Evolutionary conservation across 371 early-diverging fungal genomes (phyloP).

Genomic region (Paraphysoderma sedebokerense): DNA sequence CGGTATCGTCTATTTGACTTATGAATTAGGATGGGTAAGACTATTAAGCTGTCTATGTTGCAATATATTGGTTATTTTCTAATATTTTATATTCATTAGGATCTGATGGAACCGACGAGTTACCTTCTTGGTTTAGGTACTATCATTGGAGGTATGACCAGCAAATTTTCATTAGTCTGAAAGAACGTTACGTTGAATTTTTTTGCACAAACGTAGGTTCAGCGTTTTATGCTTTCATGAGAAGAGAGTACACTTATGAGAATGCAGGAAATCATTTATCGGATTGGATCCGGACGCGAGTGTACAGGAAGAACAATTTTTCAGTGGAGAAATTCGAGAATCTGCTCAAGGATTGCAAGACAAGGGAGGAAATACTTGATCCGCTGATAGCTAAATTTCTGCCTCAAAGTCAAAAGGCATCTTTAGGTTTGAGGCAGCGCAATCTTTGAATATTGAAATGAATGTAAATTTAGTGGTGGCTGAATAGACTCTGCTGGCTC

Average conservation of each 20-base stretch:
- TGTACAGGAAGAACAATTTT: too few species aligned
- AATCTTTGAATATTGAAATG: too few species aligned
- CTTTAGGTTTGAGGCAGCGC: too few species aligned
- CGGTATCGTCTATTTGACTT: background rate
- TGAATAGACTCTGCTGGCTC: too few species aligned
- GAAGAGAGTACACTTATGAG: background rate
- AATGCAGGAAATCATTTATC: too few species aligned
- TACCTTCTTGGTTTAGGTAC: background rate
- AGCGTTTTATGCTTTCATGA: background rate
- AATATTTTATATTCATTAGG: background rate
- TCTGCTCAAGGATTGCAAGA: too few species aligned
- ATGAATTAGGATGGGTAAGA: background rate
- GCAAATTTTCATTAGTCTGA: background rate
- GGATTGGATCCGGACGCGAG: too few species aligned
- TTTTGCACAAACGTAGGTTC: background rate
- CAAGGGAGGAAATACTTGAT: too few species aligned
- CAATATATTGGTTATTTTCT: background rate
- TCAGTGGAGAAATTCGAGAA: too few species aligned
- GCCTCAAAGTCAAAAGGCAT: too few species aligned
- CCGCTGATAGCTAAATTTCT: too few species aligned
- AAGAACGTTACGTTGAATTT: background rate
- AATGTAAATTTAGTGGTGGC: too few species aligned
- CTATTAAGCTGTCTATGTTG: background rate
- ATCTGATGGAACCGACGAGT: background rate
- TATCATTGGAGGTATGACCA: background rate